These are phyloP conservation scores for Solanum dulcamara DNA, from an alignment of 257 asterid species.

Conservation along the genomic window DNA sequence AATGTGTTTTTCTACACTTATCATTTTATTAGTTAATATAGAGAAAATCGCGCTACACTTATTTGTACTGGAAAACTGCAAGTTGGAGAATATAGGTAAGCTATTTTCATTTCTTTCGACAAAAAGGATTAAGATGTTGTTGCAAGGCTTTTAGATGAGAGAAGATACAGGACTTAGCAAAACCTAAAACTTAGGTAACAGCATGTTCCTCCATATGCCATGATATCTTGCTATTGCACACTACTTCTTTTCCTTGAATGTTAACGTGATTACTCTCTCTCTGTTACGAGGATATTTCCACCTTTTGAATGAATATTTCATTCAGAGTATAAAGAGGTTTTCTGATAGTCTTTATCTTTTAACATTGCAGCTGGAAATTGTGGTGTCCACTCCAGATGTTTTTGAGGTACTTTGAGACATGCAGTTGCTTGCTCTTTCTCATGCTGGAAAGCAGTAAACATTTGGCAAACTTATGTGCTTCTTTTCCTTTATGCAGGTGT, in stretches of 20 bases:
- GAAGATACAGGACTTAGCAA: background rate
- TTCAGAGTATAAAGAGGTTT: background rate
- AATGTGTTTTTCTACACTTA: background rate
- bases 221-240: background rate
- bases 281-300: background rate
- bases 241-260: background rate
- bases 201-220: background rate
- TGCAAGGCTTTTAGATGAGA: background rate
- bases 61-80: background rate
- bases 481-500: slow-evolving; percentile 24
- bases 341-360: background rate
- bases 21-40: background rate
- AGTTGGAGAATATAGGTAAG: background rate
- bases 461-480: background rate
- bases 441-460: background rate
- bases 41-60: background rate
- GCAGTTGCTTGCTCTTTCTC: background rate
- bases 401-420: slow-evolving; percentile 40
- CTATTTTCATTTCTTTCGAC: background rate
- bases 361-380: slow-evolving; percentile 61
- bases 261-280: background rate
- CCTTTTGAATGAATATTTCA: background rate
- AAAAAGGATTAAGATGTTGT: background rate
- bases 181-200: background rate
- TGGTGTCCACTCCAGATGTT: slow-evolving; percentile 64